Percentiles rank a stretch among this genome's conserved stretches.
phyloP scores from a whole-genome alignment of 768 basidiomycete species.

The Kwoniella sp. region DNA sequence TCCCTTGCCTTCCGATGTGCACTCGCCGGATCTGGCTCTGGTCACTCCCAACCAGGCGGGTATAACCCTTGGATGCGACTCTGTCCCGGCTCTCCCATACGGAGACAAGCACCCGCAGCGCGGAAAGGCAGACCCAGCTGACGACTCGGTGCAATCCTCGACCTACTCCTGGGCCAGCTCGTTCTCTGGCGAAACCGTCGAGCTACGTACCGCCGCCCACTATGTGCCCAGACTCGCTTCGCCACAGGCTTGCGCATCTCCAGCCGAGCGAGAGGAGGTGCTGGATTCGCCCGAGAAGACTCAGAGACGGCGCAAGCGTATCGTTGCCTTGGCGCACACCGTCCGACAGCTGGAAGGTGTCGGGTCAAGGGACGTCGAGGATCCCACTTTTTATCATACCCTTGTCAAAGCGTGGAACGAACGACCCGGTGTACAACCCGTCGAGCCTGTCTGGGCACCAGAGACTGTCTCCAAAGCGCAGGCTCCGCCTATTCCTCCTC shows the following conservation, averaged over 20 bases:
- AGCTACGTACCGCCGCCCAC: slow-evolving; percentile 32
- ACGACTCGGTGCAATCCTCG: slow-evolving; percentile 17
- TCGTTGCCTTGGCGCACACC: slow-evolving; percentile 39
- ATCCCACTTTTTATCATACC: slow-evolving; percentile 31
- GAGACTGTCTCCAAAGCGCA: background rate
- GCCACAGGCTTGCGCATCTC: background rate
- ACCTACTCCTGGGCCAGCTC: slow-evolving; percentile 40
- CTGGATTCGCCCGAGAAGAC: slow-evolving; percentile 25
- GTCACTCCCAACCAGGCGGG: slow-evolving; percentile 11
- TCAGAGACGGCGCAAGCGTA: slow-evolving; percentile 24
- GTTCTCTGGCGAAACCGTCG: slow-evolving; percentile 40
- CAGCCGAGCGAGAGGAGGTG: slow-evolving; percentile 7
- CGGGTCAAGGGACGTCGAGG: slow-evolving; percentile 30
- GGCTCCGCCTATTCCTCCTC: slow-evolving; percentile 7
- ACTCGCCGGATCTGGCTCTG: slow-evolving; percentile 12
- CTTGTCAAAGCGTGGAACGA: slow-evolving; percentile 36
- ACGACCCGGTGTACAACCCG: slow-evolving; percentile 14
- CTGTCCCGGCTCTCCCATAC: background rate
- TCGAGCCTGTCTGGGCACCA: slow-evolving; percentile 14
- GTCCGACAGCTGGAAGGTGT: slow-evolving; percentile 40
- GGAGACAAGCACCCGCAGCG: background rate
- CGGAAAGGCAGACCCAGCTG: background rate
- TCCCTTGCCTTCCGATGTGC: slow-evolving; percentile 9
- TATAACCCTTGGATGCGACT: slow-evolving; percentile 3
- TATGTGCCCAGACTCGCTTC: slow-evolving; percentile 20